A percentile compares a stretch with the other conserved stretches of the same genome.
These are phyloP conservation scores for Pisolithus microcarpus DNA, from an alignment of 768 basidiomycete genomes.

Conservation along the genomic window DNA sequence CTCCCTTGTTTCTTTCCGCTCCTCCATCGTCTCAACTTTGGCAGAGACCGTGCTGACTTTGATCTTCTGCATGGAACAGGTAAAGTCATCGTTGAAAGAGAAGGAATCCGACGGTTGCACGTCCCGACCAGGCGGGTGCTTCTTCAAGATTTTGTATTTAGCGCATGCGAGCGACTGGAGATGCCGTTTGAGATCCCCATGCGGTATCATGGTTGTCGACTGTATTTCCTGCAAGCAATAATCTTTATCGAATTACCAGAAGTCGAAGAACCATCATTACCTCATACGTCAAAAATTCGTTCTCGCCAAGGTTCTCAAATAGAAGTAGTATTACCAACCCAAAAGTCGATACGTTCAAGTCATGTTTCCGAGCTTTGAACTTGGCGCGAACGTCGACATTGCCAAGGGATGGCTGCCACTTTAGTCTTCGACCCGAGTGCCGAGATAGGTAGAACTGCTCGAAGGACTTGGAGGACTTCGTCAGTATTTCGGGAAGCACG, in stretches of 20 bases:
- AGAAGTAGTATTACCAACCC: conserved; percentile 81
- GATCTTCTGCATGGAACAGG: conserved; percentile 77
- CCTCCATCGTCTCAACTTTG: conserved; percentile 79
- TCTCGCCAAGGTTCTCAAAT: conserved; percentile 67
- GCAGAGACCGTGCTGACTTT: conserved; percentile 88
- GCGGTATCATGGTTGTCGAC: conserved; percentile 63
- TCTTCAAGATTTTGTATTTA: conserved; percentile 87
- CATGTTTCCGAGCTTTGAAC: conserved; percentile 78
- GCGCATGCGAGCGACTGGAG: conserved; percentile 94
- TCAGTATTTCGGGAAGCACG: conserved; percentile 57
- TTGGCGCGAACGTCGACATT: conserved; percentile 80
- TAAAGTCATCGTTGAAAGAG: conserved; percentile 81
- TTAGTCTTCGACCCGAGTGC: conserved; percentile 84
- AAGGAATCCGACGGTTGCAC: conserved; percentile 72
- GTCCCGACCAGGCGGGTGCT: conserved; percentile 84
- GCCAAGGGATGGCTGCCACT: conserved; percentile 88
- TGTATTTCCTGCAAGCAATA: conserved; percentile 67
- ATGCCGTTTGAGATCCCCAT: conserved; percentile 79
- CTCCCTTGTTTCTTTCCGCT: conserved; percentile 84
- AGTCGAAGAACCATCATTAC: conserved; percentile 34
- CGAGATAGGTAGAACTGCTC: conserved; percentile 84
- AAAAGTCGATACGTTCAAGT: conserved; percentile 88
- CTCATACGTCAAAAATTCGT: conserved; percentile 68
- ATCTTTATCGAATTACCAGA: background rate
- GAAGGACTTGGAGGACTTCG: conserved; percentile 65